phyloP scores from a whole-genome alignment of 2,329 filamentous ascomycete genomes.

The Thielaviopsis musarum region DNA sequence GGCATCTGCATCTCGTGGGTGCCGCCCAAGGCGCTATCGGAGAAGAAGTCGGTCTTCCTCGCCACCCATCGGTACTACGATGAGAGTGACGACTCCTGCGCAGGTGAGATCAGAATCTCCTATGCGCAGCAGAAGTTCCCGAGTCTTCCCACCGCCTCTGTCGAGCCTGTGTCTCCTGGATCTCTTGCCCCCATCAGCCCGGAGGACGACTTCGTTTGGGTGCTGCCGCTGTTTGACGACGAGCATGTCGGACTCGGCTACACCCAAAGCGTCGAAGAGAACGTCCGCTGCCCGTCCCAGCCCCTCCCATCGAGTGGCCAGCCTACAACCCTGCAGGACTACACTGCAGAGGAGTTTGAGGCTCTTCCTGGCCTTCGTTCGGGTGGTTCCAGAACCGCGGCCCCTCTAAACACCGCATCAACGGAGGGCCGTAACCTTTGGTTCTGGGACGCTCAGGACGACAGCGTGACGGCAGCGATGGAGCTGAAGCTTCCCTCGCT shows the following conservation, averaged over 20 bases:
- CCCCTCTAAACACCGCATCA: constrained; percentile 1
- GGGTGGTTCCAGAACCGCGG: constrained; percentile 1
- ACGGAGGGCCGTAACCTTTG: not conserved
- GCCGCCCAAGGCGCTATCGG: not conserved
- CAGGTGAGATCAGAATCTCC: not conserved
- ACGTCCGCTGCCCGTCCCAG: not conserved
- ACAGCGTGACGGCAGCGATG: not conserved
- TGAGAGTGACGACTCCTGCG: not conserved
- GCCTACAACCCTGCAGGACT: not conserved
- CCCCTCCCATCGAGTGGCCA: not conserved
- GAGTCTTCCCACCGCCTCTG: not conserved
- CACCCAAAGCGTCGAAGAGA: not conserved
- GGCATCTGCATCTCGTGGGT: not conserved
- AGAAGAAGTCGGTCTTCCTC: not conserved
- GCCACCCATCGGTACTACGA: not conserved
- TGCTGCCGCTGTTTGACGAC: not conserved
- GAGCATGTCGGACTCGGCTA: not conserved
- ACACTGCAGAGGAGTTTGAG: not conserved
- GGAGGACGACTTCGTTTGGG: not conserved
- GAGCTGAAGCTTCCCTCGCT: constrained; percentile 3
- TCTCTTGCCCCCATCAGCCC: not conserved
- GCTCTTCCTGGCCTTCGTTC: not conserved
- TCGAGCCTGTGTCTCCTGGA: not conserved
- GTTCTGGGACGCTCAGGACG: constrained; percentile 1
- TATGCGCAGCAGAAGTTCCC: not conserved